Conservation (phyloP, 345 rosid species). For the Populus pruinosa region DNA sequence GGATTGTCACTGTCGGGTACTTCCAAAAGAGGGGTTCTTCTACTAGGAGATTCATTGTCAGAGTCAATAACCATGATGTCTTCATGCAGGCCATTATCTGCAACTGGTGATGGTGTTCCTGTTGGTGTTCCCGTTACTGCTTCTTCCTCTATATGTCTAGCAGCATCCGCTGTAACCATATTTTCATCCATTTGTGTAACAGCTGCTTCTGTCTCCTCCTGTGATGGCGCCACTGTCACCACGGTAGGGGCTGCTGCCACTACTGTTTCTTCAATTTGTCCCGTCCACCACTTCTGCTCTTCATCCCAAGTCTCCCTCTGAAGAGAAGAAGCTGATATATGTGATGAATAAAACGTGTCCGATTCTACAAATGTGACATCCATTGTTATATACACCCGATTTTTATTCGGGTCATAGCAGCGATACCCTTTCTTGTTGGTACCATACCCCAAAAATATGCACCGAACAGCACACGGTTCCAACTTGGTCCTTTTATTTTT, state of each 20-base stretch:
- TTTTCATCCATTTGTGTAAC: too few relatives aligned
- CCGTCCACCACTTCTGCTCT: not conserved
- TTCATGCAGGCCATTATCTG: too few relatives aligned
- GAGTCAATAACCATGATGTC: too few relatives aligned
- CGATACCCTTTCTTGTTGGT: not conserved
- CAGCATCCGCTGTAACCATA: too few relatives aligned
- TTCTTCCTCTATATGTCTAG: not conserved
- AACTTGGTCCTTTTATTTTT: not conserved
- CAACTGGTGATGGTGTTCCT: too few relatives aligned
- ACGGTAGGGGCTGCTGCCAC: too few relatives aligned
- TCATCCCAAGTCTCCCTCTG: not conserved
- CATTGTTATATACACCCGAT: not conserved
- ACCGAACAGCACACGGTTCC: not conserved
- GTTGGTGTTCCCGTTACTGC: too few relatives aligned
- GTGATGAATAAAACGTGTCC: not conserved
- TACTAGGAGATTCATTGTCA: not conserved
- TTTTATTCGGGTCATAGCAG: not conserved
- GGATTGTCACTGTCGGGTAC: not conserved
- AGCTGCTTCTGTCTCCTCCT: too few relatives aligned
- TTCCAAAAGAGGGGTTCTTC: not conserved
- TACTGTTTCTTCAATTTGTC: not conserved
- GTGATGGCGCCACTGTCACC: too few relatives aligned
- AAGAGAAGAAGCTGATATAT: not conserved
- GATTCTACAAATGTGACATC: not conserved
- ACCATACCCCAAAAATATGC: not conserved